phyloP scores from a whole-genome alignment of 805 yeast genomes.

The Cyberlindnera euphorbiiphila region DNA sequence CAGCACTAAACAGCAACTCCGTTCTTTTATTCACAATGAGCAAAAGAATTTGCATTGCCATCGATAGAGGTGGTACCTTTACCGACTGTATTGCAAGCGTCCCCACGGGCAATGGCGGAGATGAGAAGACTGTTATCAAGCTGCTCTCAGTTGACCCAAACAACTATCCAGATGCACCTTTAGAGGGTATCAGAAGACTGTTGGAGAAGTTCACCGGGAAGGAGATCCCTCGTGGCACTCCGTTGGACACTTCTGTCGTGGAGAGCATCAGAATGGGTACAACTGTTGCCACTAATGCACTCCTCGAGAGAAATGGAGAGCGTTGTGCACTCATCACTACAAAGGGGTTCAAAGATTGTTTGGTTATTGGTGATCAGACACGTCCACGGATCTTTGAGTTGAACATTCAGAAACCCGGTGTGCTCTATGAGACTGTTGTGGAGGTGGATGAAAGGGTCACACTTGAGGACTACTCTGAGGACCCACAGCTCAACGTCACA shows the following conservation, averaged over 20 bases:
- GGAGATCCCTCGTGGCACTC: slow-evolving; percentile 54
- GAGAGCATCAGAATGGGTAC: slow-evolving; percentile 85
- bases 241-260: slow-evolving; percentile 59
- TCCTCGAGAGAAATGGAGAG: slow-evolving; percentile 90
- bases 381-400: slow-evolving; percentile 88
- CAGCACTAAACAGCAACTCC: too few relatives aligned
- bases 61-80: slow-evolving; percentile 84
- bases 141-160: slow-evolving; percentile 83
- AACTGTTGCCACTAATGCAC: slow-evolving; percentile 93
- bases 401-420: slow-evolving; percentile 65
- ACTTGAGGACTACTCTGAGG: slow-evolving; percentile 74
- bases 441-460: slow-evolving; percentile 92
- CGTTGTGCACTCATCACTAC: slow-evolving; percentile 82
- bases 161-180: slow-evolving; percentile 86
- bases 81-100: slow-evolving; percentile 54
- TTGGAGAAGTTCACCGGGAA: slow-evolving; percentile 55
- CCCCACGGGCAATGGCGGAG: slow-evolving; percentile 41
- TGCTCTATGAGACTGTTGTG: slow-evolving; percentile 68
- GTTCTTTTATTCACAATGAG: too few relatives aligned
- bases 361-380: slow-evolving; percentile 85
- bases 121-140: slow-evolving; percentile 67
- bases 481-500: slow-evolving; percentile 41
- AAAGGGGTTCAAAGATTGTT: slow-evolving; percentile 80
- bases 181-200: slow-evolving; percentile 83
- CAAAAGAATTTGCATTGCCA: slow-evolving; percentile 34